These are phyloP conservation scores for Rhododendron ferrugineum DNA, from an alignment of 148 eudicot genomes.

Conservation along the genomic window DNA sequence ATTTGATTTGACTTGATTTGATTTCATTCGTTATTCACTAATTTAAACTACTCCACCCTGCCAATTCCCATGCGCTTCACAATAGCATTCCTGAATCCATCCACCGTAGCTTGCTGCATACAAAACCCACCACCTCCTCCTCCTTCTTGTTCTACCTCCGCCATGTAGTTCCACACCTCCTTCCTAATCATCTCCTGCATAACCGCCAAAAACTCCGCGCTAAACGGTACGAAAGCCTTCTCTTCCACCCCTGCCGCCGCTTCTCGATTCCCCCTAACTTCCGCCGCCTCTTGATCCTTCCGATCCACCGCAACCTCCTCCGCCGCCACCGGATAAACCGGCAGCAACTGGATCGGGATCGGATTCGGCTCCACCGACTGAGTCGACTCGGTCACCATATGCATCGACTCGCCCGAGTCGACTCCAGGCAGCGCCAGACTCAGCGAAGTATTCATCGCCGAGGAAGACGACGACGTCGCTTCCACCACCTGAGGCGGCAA, in stretches of 20 bases:
- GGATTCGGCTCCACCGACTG: not conserved
- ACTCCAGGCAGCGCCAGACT: slow-evolving; percentile 62
- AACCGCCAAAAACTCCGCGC: slow-evolving; percentile 54
- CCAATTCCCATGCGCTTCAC: slow-evolving; percentile 55
- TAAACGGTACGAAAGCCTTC: slow-evolving; percentile 30
- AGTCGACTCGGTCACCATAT: slow-evolving; percentile 9
- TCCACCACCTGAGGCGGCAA: slow-evolving; percentile 19
- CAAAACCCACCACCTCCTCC: slow-evolving; percentile 21
- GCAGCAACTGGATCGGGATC: slow-evolving; percentile 15
- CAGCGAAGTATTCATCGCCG: slow-evolving; percentile 43
- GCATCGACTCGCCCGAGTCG: slow-evolving; percentile 25
- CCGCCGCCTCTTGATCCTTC: not conserved
- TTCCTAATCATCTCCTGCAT: slow-evolving; percentile 83
- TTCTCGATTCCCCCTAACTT: not conserved
- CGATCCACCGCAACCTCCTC: not conserved
- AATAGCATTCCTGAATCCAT: slow-evolving; percentile 46
- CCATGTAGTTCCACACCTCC: slow-evolving; percentile 80
- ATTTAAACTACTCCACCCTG: slow-evolving; percentile 36
- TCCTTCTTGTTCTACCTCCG: slow-evolving; percentile 30
- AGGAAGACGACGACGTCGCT: slow-evolving; percentile 8
- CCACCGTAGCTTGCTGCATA: slow-evolving; percentile 31
- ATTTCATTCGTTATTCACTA: not conserved
- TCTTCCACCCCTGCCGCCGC: slow-evolving; percentile 3
- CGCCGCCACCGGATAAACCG: slow-evolving; percentile 1
- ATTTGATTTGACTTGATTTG: not conserved